phyloP scores from a whole-genome alignment of 305 asterid species.

The Fraxinus latifolia region DNA sequence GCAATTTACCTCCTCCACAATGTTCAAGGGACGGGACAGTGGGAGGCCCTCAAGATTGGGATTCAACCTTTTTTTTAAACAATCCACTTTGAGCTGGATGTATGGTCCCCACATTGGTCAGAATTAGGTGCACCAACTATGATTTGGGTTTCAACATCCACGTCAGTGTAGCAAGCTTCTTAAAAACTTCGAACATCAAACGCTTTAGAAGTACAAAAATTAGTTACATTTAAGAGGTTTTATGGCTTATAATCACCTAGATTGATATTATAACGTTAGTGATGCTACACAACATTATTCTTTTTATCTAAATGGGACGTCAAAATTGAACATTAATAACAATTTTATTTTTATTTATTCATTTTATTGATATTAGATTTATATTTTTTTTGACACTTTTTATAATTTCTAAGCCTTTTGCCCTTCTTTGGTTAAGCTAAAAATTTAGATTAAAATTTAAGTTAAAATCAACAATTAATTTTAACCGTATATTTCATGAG shows the following conservation, averaged over 20 bases:
- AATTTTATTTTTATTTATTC: not conserved
- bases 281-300: not conserved
- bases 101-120: not conserved
- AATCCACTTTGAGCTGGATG: not conserved
- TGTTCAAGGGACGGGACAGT: too few species aligned
- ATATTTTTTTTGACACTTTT: too few species aligned
- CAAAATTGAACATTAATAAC: not conserved
- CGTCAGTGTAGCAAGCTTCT: too few species aligned
- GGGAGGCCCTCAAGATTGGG: too few species aligned
- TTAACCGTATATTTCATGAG: too few species aligned
- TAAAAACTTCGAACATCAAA: too few species aligned
- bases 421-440: not conserved
- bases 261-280: too few species aligned
- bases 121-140: not conserved
- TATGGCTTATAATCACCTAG: too few species aligned
- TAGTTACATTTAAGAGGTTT: not conserved
- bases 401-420: not conserved
- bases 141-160: not conserved
- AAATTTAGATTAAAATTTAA: too few species aligned
- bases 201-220: not conserved
- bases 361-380: not conserved
- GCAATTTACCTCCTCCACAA: too few species aligned
- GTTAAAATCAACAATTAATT: too few species aligned
- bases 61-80: too few species aligned
- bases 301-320: not conserved